Evolutionary conservation across 139 green algal species (phyloP), one percentile per base, ranked within the genome.

Genomic region (Chlorella ohadii): DNA sequence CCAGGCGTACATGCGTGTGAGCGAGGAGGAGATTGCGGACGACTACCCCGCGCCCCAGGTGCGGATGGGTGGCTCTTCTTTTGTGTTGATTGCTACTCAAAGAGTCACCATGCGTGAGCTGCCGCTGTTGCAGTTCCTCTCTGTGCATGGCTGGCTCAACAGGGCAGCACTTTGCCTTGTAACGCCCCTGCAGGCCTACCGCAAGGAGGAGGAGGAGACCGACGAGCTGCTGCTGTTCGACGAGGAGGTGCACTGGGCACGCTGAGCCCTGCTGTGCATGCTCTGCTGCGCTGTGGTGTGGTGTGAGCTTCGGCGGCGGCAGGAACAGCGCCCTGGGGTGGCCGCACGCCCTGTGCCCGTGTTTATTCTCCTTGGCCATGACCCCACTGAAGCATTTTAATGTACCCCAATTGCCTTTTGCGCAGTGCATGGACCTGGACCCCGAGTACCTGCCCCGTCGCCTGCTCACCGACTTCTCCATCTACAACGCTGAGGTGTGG

Each of bases 21-120:
- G 82, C n/a, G 93, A 97, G 81, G 84, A 85, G 55, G 96, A 99
- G 88, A 98, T 99, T 83, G 96, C 95, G 22, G 92, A 98, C 76
- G 96, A 99, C 88, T 99, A 99, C 85, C 96, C 96, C 16, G 64
- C 91, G 66, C 96, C 96, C 5, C 57, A 82, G 76, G 76, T 82
- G 76, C 19, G 74, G 31, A 19, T 19, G n/a, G n/a, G n/a, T n/a
- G n/a, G n/a, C n/a, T n/a, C 44, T 51, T 6, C 44, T 51, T 6
- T 51, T 51, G n/a, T n/a, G n/a, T n/a, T n/a, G n/a, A n/a, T n/a
- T n/a, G n/a, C n/a, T n/a, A n/a, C n/a, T n/a, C n/a, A n/a, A n/a
- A n/a, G n/a, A n/a, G n/a, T n/a, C n/a, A n/a, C n/a, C n/a, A n/a
- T n/a, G n/a, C n/a, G n/a, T n/a, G n/a, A n/a, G n/a, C n/a, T n/a